Evolutionary conservation across 306 rosid genomes (phyloP).

Genomic region (Acmispon strigosus): DNA sequence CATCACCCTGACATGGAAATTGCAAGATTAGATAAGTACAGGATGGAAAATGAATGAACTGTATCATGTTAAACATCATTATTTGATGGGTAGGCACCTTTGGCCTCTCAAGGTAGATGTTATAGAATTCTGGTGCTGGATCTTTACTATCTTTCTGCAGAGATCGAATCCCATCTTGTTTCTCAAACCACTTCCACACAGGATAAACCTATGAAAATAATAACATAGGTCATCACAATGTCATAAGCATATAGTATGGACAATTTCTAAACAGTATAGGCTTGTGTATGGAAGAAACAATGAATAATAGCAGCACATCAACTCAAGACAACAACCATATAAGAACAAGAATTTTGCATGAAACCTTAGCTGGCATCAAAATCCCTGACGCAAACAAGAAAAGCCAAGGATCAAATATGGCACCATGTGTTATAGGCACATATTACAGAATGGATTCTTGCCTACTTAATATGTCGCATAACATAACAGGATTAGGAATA

Average conservation of each 20-base stretch:
- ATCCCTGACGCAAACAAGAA: conserved; percentile 3
- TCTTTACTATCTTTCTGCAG: conserved; percentile 85
- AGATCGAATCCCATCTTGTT: conserved; percentile 97
- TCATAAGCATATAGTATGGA: background rate
- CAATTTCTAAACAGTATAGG: background rate
- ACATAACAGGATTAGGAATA: no score
- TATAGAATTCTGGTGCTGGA: conserved; percentile 98
- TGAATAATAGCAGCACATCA: conserved; percentile 1
- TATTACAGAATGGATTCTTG: background rate
- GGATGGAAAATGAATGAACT: background rate
- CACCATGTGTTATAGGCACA: background rate
- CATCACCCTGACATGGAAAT: conserved; percentile 75
- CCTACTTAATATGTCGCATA: background rate
- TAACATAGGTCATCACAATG: background rate
- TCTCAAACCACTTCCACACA: conserved; percentile 98
- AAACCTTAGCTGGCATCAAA: conserved; percentile 4
- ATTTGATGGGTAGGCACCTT: conserved; percentile 53
- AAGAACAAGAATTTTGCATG: background rate
- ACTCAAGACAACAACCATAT: background rate
- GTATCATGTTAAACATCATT: conserved; percentile 9
- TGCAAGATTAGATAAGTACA: conserved; percentile 1
- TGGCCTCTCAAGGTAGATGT: conserved; percentile 95
- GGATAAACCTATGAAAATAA: conserved; percentile 73
- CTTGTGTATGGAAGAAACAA: background rate
- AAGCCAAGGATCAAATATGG: background rate